These are phyloP conservation scores for Cryptosporidium muris DNA, from an alignment of 169 alveolate species.

Conservation along the genomic window DNA sequence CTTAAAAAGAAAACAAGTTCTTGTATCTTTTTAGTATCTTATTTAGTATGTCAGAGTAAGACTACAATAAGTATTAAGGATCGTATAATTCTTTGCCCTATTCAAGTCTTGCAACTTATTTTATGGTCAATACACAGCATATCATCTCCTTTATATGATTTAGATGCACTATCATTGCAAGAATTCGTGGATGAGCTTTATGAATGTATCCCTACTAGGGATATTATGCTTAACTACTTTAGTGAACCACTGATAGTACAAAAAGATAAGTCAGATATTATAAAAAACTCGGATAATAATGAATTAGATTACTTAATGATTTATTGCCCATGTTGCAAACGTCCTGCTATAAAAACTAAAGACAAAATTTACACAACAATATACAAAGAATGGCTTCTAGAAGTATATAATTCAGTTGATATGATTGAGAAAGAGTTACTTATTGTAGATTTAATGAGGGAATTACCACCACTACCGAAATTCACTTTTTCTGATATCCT, in stretches of 20 bases:
- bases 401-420: conserved; percentile 27
- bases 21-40: conserved; percentile 14
- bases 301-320: neutral
- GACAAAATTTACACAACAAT: neutral
- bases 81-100: conserved; percentile 41
- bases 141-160: conserved; percentile 25
- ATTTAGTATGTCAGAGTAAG: conserved; percentile 7
- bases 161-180: conserved; percentile 37
- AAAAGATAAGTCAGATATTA: neutral
- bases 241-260: conserved; percentile 18
- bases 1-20: neutral
- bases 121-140: conserved; percentile 36
- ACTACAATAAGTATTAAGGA: neutral
- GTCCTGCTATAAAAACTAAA: neutral
- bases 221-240: conserved; percentile 12
- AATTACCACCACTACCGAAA: conserved; percentile 18
- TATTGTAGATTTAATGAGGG: conserved; percentile 27
- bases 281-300: neutral
- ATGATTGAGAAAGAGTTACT: conserved; percentile 25
- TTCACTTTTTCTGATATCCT: conserved; percentile 1
- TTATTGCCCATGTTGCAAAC: conserved; percentile 50
- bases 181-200: conserved; percentile 40
- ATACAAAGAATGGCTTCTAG: conserved; percentile 16
- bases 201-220: conserved; percentile 42
- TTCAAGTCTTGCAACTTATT: conserved; percentile 44